These are phyloP conservation scores for Wickerhamiella parazyma DNA, from an alignment of 805 yeast genomes.

Conservation along the genomic window DNA sequence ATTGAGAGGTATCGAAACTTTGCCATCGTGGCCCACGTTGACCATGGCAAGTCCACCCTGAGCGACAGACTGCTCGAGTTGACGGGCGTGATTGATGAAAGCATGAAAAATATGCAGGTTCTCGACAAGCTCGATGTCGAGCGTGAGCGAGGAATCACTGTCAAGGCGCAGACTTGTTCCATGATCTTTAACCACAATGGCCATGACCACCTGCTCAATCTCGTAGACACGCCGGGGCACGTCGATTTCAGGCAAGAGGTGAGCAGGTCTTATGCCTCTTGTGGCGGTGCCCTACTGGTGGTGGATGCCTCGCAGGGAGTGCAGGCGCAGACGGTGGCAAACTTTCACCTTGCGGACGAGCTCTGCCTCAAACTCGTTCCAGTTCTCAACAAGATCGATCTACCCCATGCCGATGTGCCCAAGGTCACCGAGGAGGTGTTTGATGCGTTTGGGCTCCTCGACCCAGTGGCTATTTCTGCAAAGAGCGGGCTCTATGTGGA, in stretches of 20 bases:
- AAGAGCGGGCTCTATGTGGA: constrained; percentile 79
- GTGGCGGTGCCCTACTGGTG: constrained; percentile 81
- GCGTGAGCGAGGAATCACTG: constrained; percentile 90
- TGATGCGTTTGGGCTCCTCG: constrained; percentile 58
- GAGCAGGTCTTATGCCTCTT: constrained; percentile 84
- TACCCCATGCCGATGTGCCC: constrained; percentile 75
- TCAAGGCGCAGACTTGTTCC: constrained; percentile 91
- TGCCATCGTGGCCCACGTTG: constrained; percentile 93
- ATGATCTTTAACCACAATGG: constrained; percentile 66
- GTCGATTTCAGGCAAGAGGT: constrained; percentile 94
- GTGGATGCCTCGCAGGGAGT: constrained; percentile 96
- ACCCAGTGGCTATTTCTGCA: constrained; percentile 71
- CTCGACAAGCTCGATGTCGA: constrained; percentile 88
- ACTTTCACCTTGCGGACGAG: constrained; percentile 78
- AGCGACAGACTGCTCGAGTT: constrained; percentile 78
- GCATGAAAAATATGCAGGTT: constrained; percentile 59
- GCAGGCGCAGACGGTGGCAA: constrained; percentile 98
- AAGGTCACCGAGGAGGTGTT: constrained; percentile 76
- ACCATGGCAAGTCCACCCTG: constrained; percentile 64
- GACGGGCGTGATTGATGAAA: constrained; percentile 76
- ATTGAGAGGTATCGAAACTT: constrained; percentile 74
- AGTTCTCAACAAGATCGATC: constrained; percentile 80
- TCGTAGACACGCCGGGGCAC: constrained; percentile 97
- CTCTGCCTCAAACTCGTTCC: constrained; percentile 74
- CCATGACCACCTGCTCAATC: constrained; percentile 68